Evolutionary conservation across 306 rosid species (phyloP), one percentile per base, ranked within the genome.

Genomic region (Ammopiptanthus mongolicus): DNA sequence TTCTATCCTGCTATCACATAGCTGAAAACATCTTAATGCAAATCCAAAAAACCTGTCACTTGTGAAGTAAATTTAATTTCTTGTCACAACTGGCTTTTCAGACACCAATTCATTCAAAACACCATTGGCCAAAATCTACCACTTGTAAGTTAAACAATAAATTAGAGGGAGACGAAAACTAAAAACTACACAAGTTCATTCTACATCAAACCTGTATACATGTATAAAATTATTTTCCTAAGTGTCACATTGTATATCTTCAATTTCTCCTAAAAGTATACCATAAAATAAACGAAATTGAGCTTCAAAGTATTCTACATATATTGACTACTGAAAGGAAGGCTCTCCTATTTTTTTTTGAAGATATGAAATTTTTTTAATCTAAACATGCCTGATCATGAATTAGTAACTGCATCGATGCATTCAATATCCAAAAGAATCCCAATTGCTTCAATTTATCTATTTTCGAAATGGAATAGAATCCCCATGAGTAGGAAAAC

Each of bases 71-170:
- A 31, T 44, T 36, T 13, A 19, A 23, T 29, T 65, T 29, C 46
- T 19, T 9, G 13, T 9, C 62, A 60, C 19, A 48, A 25, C 50
- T 10, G 53, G 57, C 22, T 36, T 15, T 64, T 69, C 36, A 75
- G 53, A 37, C 64, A 63, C 36, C 82, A 64, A 62, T 34, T 46
- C 59, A 31, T 17, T 15, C n/a, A 39, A 58, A 71, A 74, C 46
- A 41, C 48, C 10, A 29, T 13, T 23, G 19, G 55, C 12, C 21
- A 71, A 70, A 48, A 77, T 28, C 11, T 3, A 57, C 42, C 71
- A 48, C 11, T 0, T 47, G 19, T 52, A 69, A 51, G 28, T 39
- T 21, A 47, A 67, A 62, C 41, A 58, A 34, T 67, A 75, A 63
- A 31, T 63, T 48, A 42, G 15, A 37, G 29, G 10, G 28, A 70